phyloP scores from a whole-genome alignment of 1,139 yeast genomes.

The Meyerozyma elateridarum region DNA sequence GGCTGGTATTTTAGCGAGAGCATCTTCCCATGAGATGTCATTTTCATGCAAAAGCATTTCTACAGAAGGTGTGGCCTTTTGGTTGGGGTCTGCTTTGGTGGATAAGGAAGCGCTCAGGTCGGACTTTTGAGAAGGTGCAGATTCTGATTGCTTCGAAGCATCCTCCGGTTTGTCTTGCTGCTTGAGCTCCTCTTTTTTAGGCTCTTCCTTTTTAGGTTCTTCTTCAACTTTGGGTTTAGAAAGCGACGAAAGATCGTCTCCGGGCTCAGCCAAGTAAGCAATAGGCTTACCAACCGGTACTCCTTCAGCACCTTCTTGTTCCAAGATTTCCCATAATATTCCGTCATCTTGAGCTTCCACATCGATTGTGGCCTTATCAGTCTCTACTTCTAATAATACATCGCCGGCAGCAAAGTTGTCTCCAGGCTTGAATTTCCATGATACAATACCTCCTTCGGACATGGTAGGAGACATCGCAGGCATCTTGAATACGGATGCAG shows the following conservation, averaged over 20 bases:
- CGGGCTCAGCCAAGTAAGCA: constrained; percentile 83
- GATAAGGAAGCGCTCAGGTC: constrained; percentile 19
- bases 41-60: constrained; percentile 57
- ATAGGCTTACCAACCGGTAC: constrained; percentile 86
- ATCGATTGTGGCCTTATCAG: constrained; percentile 90
- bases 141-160: constrained; percentile 15
- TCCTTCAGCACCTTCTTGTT: constrained; percentile 67
- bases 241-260: constrained; percentile 68
- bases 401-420: constrained; percentile 80
- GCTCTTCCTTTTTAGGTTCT: constrained; percentile 12
- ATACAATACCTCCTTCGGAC: constrained; percentile 96
- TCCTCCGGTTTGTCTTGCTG: constrained; percentile 8
- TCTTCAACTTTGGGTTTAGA: constrained; percentile 47
- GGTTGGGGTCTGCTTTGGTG: constrained; percentile 54
- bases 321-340: constrained; percentile 70
- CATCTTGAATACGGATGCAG: constrained; percentile 72
- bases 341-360: constrained; percentile 96
- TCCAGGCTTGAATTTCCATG: constrained; percentile 87
- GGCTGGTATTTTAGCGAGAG: constrained; percentile 67
- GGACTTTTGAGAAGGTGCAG: constrained; percentile 14
- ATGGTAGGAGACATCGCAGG: constrained; percentile 99
- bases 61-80: constrained; percentile 79
- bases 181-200: constrained; percentile 8
- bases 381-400: constrained; percentile 81
- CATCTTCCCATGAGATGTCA: constrained; percentile 62